Percentiles rank a stretch among this genome's conserved stretches.
These are phyloP conservation scores for Rhizopogon salebrosus DNA, from an alignment of 768 basidiomycete species.

Conservation along the genomic window DNA sequence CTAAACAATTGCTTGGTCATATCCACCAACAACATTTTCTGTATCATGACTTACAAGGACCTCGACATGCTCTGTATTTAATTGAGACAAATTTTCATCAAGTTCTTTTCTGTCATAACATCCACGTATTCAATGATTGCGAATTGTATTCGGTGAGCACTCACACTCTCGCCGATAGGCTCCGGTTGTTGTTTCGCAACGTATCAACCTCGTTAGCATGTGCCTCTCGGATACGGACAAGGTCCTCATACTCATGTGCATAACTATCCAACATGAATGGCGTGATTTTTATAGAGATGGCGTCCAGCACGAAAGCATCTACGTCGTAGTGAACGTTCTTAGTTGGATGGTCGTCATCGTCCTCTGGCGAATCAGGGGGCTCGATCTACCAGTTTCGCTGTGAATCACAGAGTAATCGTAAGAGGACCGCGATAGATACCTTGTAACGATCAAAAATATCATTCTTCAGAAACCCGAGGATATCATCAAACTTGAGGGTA, in stretches of 20 bases:
- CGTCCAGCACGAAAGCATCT: slow-evolving; percentile 84
- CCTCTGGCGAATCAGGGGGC: slow-evolving; percentile 21
- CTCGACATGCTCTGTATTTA: slow-evolving; percentile 80
- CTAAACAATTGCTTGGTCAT: slow-evolving; percentile 33
- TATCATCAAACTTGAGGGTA: slow-evolving; percentile 84
- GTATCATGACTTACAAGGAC: slow-evolving; percentile 44
- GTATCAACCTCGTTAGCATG: slow-evolving; percentile 82
- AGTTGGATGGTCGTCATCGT: slow-evolving; percentile 11
- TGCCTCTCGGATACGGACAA: slow-evolving; percentile 70
- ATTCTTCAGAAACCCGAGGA: slow-evolving; percentile 77
- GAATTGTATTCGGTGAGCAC: slow-evolving; percentile 24
- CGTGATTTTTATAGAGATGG: slow-evolving; percentile 80
- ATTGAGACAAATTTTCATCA: slow-evolving; percentile 70
- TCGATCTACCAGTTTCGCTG: slow-evolving; percentile 19
- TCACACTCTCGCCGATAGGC: slow-evolving; percentile 74
- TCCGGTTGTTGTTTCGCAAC: slow-evolving; percentile 74
- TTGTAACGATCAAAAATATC: slow-evolving; percentile 82
- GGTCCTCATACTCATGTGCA: slow-evolving; percentile 83
- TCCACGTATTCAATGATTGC: slow-evolving; percentile 8
- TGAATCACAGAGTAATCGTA: not conserved
- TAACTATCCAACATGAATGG: slow-evolving; percentile 95
- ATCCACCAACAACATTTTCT: not conserved
- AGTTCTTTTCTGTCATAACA: slow-evolving; percentile 59
- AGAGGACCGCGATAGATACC: slow-evolving; percentile 23
- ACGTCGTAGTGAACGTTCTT: slow-evolving; percentile 62